Evolutionary conservation across 2,329 filamentous ascomycete species (phyloP), one percentile per base, ranked within the genome.

Genomic region (Penicillium sp.): DNA sequence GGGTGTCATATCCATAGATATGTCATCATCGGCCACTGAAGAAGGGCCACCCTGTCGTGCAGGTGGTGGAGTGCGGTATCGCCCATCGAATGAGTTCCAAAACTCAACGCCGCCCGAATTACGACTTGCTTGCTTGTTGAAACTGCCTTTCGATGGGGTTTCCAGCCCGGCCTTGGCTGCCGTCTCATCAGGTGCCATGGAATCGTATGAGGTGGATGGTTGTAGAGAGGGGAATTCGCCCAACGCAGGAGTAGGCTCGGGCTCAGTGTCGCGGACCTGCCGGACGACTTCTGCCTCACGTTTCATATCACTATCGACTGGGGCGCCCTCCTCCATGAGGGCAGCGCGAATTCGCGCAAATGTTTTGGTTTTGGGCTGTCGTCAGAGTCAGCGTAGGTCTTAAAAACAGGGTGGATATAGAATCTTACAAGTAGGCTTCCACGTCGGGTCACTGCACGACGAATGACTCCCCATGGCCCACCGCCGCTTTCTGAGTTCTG

Each of bases 271-370:
- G 40, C 92, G 88, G 27, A 97, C 92, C 73, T 97, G 94, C 47
- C 91, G 89, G 58, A 99, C 91, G 5, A 97, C 94, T 73, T 97
- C 93, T 36, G 93, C 92, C 77, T 99, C 94, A 38, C 92, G 88
- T 48, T 89, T 87, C 53, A 91, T 86, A 72, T 99, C 94, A 40
- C 88, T 88, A 65, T 99, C 94, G 9, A 96, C 80, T 0, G 94
- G 94, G 0, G 92, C 86, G 14, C 85, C 83, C 75, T 99, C 94
- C 75, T 99, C 94, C 53, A 90, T 81, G 0, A 99, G 81, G 3
- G 92, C 92, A 8, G 93, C 94, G 57, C 90, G 86, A 61, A 99
- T 96, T 10, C 94, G 88, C 5, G 92, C 92, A 72, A 99, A 99
- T 0, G 88, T 92, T 75, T 96, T 96, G 0, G 93, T 94, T 79